Conservation (phyloP, 2,329 filamentous ascomycete species). For the Drechslera avenae region DNA sequence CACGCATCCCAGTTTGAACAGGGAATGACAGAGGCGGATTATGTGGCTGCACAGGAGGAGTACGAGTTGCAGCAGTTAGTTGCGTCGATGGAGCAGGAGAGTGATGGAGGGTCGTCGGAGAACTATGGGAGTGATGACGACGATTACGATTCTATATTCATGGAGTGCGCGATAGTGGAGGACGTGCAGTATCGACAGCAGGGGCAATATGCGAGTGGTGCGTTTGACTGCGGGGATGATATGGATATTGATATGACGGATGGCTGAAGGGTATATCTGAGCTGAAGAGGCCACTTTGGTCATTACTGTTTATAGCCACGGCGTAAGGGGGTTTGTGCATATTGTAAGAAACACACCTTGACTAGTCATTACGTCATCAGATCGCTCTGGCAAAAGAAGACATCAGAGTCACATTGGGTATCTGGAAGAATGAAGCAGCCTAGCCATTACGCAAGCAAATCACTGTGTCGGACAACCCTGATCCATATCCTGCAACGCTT, state of each 20-base stretch:
- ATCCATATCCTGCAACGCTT: constrained; percentile 62
- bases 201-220: constrained; percentile 10
- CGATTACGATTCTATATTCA: constrained; percentile 67
- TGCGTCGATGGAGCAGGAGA: constrained; percentile 48
- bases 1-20: constrained; percentile 16
- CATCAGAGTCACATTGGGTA: constrained; percentile 29
- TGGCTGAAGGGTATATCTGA: constrained; percentile 15
- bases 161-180: constrained; percentile 59
- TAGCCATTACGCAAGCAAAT: constrained; percentile 17
- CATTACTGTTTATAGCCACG: background rate
- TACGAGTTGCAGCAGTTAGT: constrained; percentile 54
- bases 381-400: background rate
- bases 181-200: constrained; percentile 51
- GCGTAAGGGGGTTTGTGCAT: background rate
- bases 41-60: constrained; percentile 50
- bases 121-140: constrained; percentile 61
- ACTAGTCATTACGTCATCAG: background rate
- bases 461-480: constrained; percentile 68
- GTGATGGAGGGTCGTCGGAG: constrained; percentile 31
- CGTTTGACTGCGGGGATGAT: constrained; percentile 28
- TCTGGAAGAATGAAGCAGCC: constrained; percentile 20
- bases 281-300: too few species aligned
- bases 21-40: constrained; percentile 46
- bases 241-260: constrained; percentile 48
- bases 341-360: background rate